A percentile compares a stretch with the other conserved stretches of the same genome.
Evolutionary conservation across 805 yeast genomes (phyloP).

Genomic region (Pichia sporocuriosa): DNA sequence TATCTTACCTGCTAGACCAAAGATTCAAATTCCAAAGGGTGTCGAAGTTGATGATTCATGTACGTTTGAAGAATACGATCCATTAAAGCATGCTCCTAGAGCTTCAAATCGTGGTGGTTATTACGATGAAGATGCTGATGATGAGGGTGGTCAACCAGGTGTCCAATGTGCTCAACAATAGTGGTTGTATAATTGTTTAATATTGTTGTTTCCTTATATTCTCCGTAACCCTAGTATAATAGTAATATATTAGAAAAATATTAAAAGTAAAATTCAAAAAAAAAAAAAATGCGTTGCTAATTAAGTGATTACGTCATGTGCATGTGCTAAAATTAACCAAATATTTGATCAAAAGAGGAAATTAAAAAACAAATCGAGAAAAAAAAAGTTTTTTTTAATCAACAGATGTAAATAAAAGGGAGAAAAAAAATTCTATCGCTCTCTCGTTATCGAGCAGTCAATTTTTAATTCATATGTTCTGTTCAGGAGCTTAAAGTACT

Average conservation of each 20-base stretch:
- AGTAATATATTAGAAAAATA: no score
- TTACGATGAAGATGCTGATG: slow-evolving; percentile 42
- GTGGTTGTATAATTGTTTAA: neutral
- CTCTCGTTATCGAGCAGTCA: neutral
- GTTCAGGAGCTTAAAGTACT: no score
- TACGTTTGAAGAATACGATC: slow-evolving; percentile 26
- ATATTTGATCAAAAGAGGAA: no score
- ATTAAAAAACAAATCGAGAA: no score
- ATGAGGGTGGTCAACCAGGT: slow-evolving; percentile 55
- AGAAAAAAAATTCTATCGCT: no score
- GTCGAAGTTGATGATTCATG: slow-evolving; percentile 68
- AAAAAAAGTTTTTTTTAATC: no score
- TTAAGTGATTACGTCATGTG: no score
- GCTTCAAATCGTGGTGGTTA: slow-evolving; percentile 36
- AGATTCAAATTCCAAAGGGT: slow-evolving; percentile 54
- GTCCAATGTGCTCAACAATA: slow-evolving; percentile 95
- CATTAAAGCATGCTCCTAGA: slow-evolving; percentile 25
- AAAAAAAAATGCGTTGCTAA: no score
- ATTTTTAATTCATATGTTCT: neutral
- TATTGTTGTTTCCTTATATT: neutral
- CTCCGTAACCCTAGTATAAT: no score
- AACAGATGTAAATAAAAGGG: no score
- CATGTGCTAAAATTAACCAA: no score
- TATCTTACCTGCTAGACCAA: slow-evolving; percentile 72
- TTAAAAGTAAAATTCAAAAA: no score